phyloP scores from a whole-genome alignment of 2,329 filamentous ascomycete species.

The Colletotrichum limetticola region DNA sequence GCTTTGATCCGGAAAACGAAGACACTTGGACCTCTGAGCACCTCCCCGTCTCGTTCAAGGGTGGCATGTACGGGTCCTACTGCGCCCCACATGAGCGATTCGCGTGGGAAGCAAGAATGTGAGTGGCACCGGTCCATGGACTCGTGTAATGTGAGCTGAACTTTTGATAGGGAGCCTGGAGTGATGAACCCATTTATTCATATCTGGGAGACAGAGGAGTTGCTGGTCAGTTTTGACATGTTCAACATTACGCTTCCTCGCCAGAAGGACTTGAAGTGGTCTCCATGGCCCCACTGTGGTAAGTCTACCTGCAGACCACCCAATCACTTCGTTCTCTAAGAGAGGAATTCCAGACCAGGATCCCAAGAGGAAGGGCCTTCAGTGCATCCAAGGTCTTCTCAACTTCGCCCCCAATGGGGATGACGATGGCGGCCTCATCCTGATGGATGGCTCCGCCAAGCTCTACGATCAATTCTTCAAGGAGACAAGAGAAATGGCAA shows the following conservation, averaged over 20 bases:
- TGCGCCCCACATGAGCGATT: slow-evolving; percentile 53
- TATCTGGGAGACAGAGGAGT: slow-evolving; percentile 48
- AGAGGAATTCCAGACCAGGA: slow-evolving; percentile 46
- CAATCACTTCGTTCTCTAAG: neutral
- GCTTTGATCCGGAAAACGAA: slow-evolving; percentile 50
- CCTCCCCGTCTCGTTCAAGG: slow-evolving; percentile 54
- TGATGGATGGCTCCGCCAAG: slow-evolving; percentile 54
- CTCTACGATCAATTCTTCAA: slow-evolving; percentile 57
- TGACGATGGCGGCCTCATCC: slow-evolving; percentile 57
- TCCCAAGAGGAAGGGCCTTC: slow-evolving; percentile 39
- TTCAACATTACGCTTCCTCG: slow-evolving; percentile 55
- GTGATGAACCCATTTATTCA: slow-evolving; percentile 53
- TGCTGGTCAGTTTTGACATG: slow-evolving; percentile 42
- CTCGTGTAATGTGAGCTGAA: neutral
- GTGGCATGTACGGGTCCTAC: slow-evolving; percentile 55
- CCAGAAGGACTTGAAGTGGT: slow-evolving; percentile 23
- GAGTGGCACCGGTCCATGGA: neutral
- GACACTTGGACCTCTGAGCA: slow-evolving; percentile 55
- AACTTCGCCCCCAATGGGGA: slow-evolving; percentile 57
- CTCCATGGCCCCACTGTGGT: slow-evolving; percentile 22
- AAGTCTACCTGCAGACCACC: neutral
- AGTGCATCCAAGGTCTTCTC: slow-evolving; percentile 53
- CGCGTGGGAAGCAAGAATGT: slow-evolving; percentile 53
- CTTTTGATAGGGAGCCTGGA: slow-evolving; percentile 43
- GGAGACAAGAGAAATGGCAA: slow-evolving; percentile 24